Percentiles rank a stretch among this genome's conserved stretches.
phyloP scores from a whole-genome alignment of 2,329 filamentous ascomycete species.

The Fusarium tricinctum region DNA sequence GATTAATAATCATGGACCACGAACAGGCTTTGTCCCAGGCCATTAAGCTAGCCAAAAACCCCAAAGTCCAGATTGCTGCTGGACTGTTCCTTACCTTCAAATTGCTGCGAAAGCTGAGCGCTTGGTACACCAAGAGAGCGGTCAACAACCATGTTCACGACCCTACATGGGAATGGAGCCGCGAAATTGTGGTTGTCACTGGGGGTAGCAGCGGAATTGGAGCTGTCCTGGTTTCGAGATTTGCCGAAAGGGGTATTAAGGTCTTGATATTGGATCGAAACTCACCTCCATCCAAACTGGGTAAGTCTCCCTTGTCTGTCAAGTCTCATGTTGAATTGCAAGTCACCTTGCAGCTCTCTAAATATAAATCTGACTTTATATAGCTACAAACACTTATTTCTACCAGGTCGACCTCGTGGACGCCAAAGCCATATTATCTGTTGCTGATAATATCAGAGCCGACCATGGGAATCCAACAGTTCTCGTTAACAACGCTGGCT shows the following conservation, averaged over 20 bases:
- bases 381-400: neutral
- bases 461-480: neutral
- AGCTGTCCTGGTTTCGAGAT: neutral
- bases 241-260: neutral
- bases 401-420: constrained; percentile 5
- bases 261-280: neutral
- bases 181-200: neutral
- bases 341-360: neutral
- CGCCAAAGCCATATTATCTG: neutral
- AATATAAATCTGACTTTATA: neutral
- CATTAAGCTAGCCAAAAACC: neutral
- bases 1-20: neutral
- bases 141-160: neutral
- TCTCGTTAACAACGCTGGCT: neutral
- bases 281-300: neutral
- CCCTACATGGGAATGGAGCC: neutral
- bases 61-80: neutral
- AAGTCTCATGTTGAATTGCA: neutral
- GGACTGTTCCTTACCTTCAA: neutral
- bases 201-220: constrained; percentile 11
- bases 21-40: neutral
- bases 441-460: neutral
- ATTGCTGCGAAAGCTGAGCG: neutral
- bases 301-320: neutral
- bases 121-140: constrained; percentile 5